phyloP scores from a whole-genome alignment of 2,329 filamentous ascomycete genomes.

The Zelopaecilomyces penicillatus region DNA sequence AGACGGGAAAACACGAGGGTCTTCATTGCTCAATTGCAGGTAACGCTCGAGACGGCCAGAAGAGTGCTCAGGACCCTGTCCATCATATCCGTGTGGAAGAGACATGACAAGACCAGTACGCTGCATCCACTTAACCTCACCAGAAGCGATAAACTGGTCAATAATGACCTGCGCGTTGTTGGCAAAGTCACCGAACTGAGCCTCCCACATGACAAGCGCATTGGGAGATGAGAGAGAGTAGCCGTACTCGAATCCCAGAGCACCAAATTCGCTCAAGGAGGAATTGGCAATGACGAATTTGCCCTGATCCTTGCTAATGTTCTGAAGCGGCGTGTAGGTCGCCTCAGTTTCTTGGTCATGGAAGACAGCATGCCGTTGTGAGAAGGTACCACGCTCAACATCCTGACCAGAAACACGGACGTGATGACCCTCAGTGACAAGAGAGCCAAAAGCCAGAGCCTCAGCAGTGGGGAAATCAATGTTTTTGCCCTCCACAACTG shows the following conservation, averaged over 20 bases:
- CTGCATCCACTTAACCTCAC: constrained; percentile 98
- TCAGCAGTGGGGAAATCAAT: constrained; percentile 98
- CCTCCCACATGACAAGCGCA: constrained; percentile 98
- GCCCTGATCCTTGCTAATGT: constrained; percentile 84
- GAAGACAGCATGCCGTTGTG: constrained; percentile 91
- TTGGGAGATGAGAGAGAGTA: constrained; percentile 97
- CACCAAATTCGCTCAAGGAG: constrained; percentile 62
- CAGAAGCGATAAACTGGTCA: constrained; percentile 96
- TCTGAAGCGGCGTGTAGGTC: constrained; percentile 86
- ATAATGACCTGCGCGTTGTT: constrained; percentile 99
- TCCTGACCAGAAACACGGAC: constrained; percentile 97
- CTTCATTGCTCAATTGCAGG: constrained; percentile 94
- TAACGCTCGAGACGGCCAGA: constrained; percentile 96
- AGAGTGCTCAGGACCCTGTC: constrained; percentile 96
- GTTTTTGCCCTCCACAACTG: constrained; percentile 80
- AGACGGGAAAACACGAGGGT: constrained; percentile 84
- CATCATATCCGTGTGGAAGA: constrained; percentile 94
- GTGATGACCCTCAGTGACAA: constrained; percentile 90
- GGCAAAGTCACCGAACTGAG: constrained; percentile 98
- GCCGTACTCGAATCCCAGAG: constrained; percentile 94
- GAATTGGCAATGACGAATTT: constrained; percentile 97
- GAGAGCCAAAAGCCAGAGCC: constrained; percentile 85
- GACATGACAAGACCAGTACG: constrained; percentile 94
- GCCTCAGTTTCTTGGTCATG: constrained; percentile 94
- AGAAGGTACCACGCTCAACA: constrained; percentile 98